phyloP scores from a whole-genome alignment of 2,329 filamentous ascomycete genomes.

The Talaromyces sp. region DNA sequence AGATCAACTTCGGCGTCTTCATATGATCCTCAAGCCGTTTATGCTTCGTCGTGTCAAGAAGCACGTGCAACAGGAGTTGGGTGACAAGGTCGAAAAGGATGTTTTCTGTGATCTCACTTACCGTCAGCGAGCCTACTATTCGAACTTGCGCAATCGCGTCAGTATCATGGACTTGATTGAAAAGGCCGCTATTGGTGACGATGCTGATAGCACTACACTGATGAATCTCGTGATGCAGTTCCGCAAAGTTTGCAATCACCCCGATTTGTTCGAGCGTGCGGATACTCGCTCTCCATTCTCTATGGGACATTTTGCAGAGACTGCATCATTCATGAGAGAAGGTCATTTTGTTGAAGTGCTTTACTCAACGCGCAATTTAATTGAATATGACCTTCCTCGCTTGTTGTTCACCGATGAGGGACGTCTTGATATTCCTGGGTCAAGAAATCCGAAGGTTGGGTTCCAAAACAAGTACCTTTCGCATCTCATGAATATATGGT shows the following conservation, averaged over 20 bases:
- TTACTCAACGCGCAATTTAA: conserved; percentile 82
- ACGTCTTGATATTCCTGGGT: conserved; percentile 68
- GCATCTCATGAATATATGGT: conserved; percentile 88
- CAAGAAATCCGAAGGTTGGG: conserved; percentile 70
- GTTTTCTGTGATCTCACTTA: conserved; percentile 97
- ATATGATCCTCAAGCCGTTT: conserved; percentile 99
- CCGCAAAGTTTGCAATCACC: conserved; percentile 98
- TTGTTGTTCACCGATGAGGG: conserved; percentile 80
- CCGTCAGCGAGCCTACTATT: conserved; percentile 89
- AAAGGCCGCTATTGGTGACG: conserved; percentile 90
- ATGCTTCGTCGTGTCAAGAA: conserved; percentile 99
- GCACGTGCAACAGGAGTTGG: conserved; percentile 97
- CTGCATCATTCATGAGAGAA: conserved; percentile 89
- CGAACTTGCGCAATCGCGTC: conserved; percentile 90
- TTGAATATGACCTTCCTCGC: conserved; percentile 78
- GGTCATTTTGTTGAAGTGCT: conserved; percentile 72
- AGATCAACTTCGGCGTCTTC: conserved; percentile 90
- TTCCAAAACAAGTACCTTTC: conserved; percentile 74
- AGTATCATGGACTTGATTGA: conserved; percentile 98
- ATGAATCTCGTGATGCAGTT: conserved; percentile 99
- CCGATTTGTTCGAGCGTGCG: conserved; percentile 91
- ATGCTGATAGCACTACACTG: conserved; percentile 88
- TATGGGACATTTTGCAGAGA: conserved; percentile 85
- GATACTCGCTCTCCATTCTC: conserved; percentile 85
- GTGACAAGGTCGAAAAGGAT: conserved; percentile 96